phyloP scores from a whole-genome alignment of 495 filamentous ascomycete genomes.

The Penicillium odoratum region DNA sequence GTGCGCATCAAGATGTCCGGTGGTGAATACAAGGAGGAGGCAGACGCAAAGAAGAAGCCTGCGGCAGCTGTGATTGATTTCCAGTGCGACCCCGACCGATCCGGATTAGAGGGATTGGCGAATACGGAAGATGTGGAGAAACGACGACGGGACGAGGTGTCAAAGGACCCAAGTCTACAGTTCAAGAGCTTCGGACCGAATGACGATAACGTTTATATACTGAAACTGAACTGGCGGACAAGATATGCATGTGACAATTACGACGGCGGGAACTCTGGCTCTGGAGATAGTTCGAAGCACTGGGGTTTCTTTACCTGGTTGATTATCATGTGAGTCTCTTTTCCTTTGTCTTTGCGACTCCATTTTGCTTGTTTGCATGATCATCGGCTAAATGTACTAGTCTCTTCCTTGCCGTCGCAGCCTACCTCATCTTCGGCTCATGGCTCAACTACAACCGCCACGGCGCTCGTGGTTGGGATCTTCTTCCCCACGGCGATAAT shows the following conservation, averaged over 20 bases:
- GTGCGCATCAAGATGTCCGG: conserved; percentile 70
- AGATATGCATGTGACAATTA: conserved; percentile 76
- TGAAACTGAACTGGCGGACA: conserved; percentile 81
- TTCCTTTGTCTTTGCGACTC: neutral
- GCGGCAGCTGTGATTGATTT: conserved; percentile 82
- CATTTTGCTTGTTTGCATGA: neutral
- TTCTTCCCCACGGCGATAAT: conserved; percentile 89
- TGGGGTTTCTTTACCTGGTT: conserved; percentile 99
- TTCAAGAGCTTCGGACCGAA: conserved; percentile 66
- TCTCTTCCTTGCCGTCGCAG: conserved; percentile 77
- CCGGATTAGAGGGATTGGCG: conserved; percentile 68
- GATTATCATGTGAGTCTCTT: conserved; percentile 77
- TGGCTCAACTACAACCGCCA: conserved; percentile 99
- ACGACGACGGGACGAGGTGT: conserved; percentile 25
- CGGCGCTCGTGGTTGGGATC: conserved; percentile 91
- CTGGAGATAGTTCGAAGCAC: conserved; percentile 41
- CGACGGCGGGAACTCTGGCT: conserved; percentile 29
- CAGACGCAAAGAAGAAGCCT: conserved; percentile 45
- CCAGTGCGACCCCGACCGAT: conserved; percentile 66
- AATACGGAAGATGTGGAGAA: conserved; percentile 33
- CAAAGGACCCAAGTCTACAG: conserved; percentile 57
- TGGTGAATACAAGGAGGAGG: conserved; percentile 53
- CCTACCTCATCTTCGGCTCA: conserved; percentile 96
- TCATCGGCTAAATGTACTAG: conserved; percentile 32
- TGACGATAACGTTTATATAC: conserved; percentile 50